Base-by-base conservation (phyloP, 108 stramenopile species). In the Nitzschia sp. region DNA sequence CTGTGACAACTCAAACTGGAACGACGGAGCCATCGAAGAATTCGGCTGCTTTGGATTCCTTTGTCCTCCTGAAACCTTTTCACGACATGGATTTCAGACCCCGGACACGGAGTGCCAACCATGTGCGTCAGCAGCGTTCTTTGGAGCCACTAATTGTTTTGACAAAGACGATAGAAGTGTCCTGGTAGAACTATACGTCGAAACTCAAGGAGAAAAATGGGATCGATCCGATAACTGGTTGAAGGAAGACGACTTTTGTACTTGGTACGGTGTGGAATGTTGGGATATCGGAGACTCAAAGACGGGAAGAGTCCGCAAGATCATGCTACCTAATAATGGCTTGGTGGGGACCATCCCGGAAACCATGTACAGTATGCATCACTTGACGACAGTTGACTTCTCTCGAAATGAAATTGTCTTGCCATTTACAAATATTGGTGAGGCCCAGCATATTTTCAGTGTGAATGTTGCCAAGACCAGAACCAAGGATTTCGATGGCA, bases 31-130 rank as follows among this genome's bases (percentile, higher is more conserved):
- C 25, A 66, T 87, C 19, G 63, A 58, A 33, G 55, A 58, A 6
- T 85, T 81, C 53, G 73, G 71, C 6, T 90, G 89, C 36, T 68
- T 79, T 61, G 86, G 81, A 5, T 82, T 90, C 29, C 41, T 87
- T 32, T 90, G 89, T 56, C 85, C 80, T 2, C 65, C 68, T 22
- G 84, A 84, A 16, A 74, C 69, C 16, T 90, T 71, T 64, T 67
- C 67, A 28, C 67, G 68, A 11, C 64, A 69, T 21, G 89, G 89
- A 66, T 79, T 72, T 38, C 28, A 82, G 62, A 71, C 75, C 45
- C 16, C 31, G 45, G 21, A 73, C 46, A 23, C 58, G 32, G 22
- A 50, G 23, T 73, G 68, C 25, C 57, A 66, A 30, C 56, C 46
- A 0, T 77, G 76, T 38, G 45, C 27, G 19, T 58, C 76, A 25